Percentiles rank a stretch among this genome's conserved stretches.
Conservation (phyloP, 768 basidiomycete species). For the Coprinellus micaceus region DNA sequence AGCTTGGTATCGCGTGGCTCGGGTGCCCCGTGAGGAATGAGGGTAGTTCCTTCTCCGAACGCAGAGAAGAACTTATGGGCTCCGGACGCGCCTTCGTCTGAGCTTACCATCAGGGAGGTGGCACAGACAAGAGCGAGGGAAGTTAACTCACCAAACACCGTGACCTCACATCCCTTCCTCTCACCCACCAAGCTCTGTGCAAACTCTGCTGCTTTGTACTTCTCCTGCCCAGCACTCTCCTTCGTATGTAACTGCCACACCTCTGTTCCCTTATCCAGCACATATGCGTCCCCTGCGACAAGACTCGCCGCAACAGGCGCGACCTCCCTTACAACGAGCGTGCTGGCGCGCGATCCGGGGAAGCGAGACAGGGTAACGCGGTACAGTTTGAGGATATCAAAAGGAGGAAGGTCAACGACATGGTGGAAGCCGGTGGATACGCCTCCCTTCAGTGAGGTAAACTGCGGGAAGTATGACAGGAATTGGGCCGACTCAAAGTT, state of each 20-base stretch:
- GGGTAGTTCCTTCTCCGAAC: conserved; percentile 34
- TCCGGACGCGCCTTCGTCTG: conserved; percentile 52
- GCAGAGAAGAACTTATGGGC: conserved; percentile 45
- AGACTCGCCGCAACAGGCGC: conserved; percentile 41
- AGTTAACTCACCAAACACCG: conserved; percentile 44
- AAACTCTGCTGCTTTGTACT: conserved; percentile 61
- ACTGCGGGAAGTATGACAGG: conserved; percentile 30
- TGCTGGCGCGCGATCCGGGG: conserved; percentile 14
- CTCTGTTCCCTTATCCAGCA: conserved; percentile 52
- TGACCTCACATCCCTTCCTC: conserved; percentile 39
- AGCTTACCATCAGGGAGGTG: background rate
- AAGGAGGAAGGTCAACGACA: conserved; percentile 24
- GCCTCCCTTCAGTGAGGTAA: conserved; percentile 28
- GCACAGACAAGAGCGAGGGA: background rate
- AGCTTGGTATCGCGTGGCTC: conserved; percentile 16
- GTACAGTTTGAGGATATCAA: conserved; percentile 47
- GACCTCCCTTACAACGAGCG: conserved; percentile 49
- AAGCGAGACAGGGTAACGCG: conserved; percentile 37
- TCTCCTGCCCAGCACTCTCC: conserved; percentile 50
- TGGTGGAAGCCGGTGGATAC: conserved; percentile 32
- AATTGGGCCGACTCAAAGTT: conserved; percentile 49
- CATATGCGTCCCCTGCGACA: conserved; percentile 52
- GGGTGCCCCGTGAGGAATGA: conserved; percentile 14
- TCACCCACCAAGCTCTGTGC: conserved; percentile 41
- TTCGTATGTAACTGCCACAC: conserved; percentile 59